Base-by-base conservation (phyloP, 257 asterid genomes). In the Solanum bulbocastanum region DNA sequence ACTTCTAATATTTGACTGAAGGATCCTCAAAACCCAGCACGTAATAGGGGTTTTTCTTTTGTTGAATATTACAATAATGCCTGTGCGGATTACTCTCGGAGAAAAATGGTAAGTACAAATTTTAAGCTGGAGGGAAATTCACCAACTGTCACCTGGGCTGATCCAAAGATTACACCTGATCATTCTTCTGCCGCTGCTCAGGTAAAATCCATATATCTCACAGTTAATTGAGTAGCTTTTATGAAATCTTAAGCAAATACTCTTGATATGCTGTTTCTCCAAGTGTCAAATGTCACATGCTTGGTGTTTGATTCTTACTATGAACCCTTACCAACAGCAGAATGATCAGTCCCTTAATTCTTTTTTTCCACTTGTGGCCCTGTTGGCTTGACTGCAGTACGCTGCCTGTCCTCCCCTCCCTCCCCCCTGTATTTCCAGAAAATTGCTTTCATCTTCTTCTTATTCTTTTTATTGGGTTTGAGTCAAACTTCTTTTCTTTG, bases 101-200 rank as follows among this genome's bases (percentile, higher is more conserved):
- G 91, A 90, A 91, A 92, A 91, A 92, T 96, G 98, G 84, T 94
- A 81, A 89, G 89, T 87, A 92, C 90, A 25, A 91, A 89, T 91
- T 95, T 95, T 91, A 96, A 94, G 94, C 90, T 96, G 83, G 98
- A 95, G 74, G 97, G 98, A 33, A 93, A 94, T 88, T 89, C 94
- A 56, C 99, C 98, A 58, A 95, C 98, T 35, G 97, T 95, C 86
- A 94, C 98, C 79, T 96, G 99, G 99, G 98, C 98, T 78, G 98
- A 95, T 88, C 98, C 99, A 73, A 95, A 96, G 93, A 94, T 93
- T 84, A 90, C 94, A 33, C 91, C 96, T 23, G 98, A 95, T 90
- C 94, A 93, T 91, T 95, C 98, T 84, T 94, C 96, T 72, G 97
- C 96, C 75, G 90, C 98, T 89, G 88, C 95, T 89, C 99, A 95